Percentiles rank a stretch among this genome's conserved stretches.
These are phyloP conservation scores for Clonostachys rosea DNA, from an alignment of 2,329 filamentous ascomycete species.

Conservation along the genomic window DNA sequence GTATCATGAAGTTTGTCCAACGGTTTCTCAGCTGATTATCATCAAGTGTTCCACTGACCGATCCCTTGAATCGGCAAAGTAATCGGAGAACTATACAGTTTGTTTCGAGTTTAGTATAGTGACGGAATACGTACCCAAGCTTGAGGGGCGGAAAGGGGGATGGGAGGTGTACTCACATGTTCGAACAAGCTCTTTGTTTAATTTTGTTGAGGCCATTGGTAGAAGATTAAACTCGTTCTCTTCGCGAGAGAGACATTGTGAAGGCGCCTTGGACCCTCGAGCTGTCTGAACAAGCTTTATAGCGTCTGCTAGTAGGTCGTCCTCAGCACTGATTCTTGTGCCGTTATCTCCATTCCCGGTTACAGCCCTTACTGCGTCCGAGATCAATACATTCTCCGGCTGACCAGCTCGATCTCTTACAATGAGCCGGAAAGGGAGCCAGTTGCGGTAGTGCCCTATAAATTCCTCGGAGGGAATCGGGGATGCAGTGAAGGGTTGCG, in stretches of 20 bases:
- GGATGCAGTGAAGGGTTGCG: neutral
- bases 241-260: conserved; percentile 13
- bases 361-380: conserved; percentile 14
- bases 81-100: conserved; percentile 36
- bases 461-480: neutral
- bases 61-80: conserved; percentile 44
- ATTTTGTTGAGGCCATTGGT: conserved; percentile 32
- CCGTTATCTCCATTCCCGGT: conserved; percentile 18
- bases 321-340: conserved; percentile 13
- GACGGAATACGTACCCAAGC: neutral
- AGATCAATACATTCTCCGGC: neutral
- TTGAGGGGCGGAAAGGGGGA: neutral
- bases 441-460: conserved; percentile 1
- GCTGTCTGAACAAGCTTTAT: conserved; percentile 13
- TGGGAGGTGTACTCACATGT: conserved; percentile 30
- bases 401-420: neutral
- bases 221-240: conserved; percentile 31
- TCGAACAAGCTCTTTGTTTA: conserved; percentile 41
- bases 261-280: conserved; percentile 9
- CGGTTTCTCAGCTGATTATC: conserved; percentile 38
- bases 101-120: neutral
- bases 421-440: conserved; percentile 2
- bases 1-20: conserved; percentile 40
- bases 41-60: conserved; percentile 41
- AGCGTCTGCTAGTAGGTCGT: conserved; percentile 21